Evolutionary conservation across 345 rosid species (phyloP).

Genomic region (Camelina laxa): DNA sequence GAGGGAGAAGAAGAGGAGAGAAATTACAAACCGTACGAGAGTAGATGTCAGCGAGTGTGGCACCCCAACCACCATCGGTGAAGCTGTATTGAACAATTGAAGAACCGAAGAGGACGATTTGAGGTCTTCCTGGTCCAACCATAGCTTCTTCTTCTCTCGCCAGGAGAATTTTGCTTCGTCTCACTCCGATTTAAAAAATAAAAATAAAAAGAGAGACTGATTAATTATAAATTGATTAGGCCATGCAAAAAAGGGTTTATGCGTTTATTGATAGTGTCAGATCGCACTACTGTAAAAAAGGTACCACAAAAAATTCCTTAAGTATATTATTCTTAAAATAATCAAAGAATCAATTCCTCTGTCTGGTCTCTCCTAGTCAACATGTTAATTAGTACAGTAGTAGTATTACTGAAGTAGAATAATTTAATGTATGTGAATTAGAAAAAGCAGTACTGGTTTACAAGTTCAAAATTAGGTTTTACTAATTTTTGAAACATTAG

Average conservation of each 20-base stretch:
- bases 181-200: background rate
- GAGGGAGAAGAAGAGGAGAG: background rate
- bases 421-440: too few relatives aligned
- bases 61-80: constrained; percentile 76
- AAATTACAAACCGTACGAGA: constrained; percentile 62
- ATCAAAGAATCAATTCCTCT: background rate
- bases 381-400: background rate
- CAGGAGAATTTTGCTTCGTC: background rate
- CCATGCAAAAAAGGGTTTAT: background rate
- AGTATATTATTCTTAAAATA: background rate
- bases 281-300: background rate
- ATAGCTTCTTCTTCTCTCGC: constrained; percentile 42
- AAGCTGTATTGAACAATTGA: constrained; percentile 86
- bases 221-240: background rate
- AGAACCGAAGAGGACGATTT: constrained; percentile 90
- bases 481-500: too few relatives aligned
- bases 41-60: constrained; percentile 73
- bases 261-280: constrained; percentile 8
- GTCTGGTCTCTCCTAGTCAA: background rate
- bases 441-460: too few relatives aligned
- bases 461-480: too few relatives aligned
- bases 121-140: constrained; percentile 89
- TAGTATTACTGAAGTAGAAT: too few relatives aligned
- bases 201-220: background rate
- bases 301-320: constrained; percentile 2